Base-by-base conservation (phyloP, 441 rosid species). In the Aquilaria agallochum region DNA sequence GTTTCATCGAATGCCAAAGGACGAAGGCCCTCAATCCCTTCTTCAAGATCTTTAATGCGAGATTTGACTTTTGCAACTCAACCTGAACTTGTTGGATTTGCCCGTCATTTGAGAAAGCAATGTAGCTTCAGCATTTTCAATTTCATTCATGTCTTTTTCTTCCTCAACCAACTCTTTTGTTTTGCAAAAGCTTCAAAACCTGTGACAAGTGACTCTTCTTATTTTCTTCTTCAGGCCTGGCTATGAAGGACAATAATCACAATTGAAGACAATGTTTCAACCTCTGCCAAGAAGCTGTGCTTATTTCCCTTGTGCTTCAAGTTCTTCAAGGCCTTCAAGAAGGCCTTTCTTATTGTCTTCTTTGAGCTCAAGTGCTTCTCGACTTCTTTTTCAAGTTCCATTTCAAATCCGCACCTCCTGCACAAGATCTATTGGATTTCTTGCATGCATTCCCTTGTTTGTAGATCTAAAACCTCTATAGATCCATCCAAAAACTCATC, bases 401-500 rank as follows among this genome's bases (percentile, higher is more conserved):
- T 34, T 46, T 73, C 60, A 31, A 52, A 9, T 4, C 68, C 76
- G 60, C 76, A 51, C 60, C 68, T 72, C 69, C 79, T 67, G 34
- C 76, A 60, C 49, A 80, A 13, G 52, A 63, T 32, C 2, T 77
- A 78, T 59, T 76, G 71, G 64, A 80, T 73, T 56, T 77, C 71
- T 50, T 57, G 71, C 4, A 62, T 59, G n/a, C 56, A 42, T 52
- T 77, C 77, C 64, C 72, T 80, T 42, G 68, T 67, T 49, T 72
- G 72, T 33, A 62, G 61, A 52, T 74, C 85, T 69, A 82, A 68
- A 50, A 76, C 65, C 71, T 57, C 65, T 32, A 82, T 76, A 50
- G 82, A 78, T 58, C 68, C 72, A 59, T 77, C 74, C 59, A 81
- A 60, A 40, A 78, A 33, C 58, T 63, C 72, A 20, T 72, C 73